Evolutionary conservation across 805 yeast genomes (phyloP).

Genomic region (Ogataea allantospora): DNA sequence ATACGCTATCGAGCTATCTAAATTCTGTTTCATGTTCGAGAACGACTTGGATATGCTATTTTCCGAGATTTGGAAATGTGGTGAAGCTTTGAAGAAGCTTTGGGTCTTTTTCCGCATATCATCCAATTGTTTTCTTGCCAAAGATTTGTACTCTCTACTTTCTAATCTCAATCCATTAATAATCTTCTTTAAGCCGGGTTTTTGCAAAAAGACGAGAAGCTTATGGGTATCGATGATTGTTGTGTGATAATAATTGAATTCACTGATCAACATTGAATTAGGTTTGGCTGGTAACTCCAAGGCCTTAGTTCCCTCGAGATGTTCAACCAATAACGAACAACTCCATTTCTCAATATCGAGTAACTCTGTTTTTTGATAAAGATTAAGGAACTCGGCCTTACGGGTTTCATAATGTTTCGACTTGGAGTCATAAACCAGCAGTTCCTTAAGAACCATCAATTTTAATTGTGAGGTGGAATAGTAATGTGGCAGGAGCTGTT

Average conservation of each 20-base stretch:
- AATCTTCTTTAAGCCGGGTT: background rate
- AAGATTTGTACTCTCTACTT: slow-evolving; percentile 17
- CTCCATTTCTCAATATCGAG: slow-evolving; percentile 40
- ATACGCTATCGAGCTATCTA: slow-evolving; percentile 16
- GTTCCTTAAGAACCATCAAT: slow-evolving; percentile 38
- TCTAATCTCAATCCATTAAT: slow-evolving; percentile 17
- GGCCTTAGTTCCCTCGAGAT: slow-evolving; percentile 6
- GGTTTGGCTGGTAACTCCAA: slow-evolving; percentile 17
- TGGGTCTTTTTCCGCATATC: slow-evolving; percentile 5
- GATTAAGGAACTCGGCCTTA: slow-evolving; percentile 13
- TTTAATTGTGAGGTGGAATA: slow-evolving; percentile 32
- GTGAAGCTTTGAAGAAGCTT: slow-evolving; percentile 27
- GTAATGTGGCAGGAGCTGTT: slow-evolving; percentile 21
- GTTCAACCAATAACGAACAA: slow-evolving; percentile 17
- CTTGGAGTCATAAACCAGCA: slow-evolving; percentile 36
- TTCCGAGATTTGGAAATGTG: slow-evolving; percentile 19
- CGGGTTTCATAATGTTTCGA: slow-evolving; percentile 28
- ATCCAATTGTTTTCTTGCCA: slow-evolving; percentile 13
- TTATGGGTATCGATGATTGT: slow-evolving; percentile 23
- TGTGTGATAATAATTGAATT: slow-evolving; percentile 25
- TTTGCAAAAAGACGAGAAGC: slow-evolving; percentile 17
- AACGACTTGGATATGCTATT: slow-evolving; percentile 13
- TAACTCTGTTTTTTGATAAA: slow-evolving; percentile 20
- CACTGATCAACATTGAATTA: slow-evolving; percentile 15
- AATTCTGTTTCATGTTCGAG: slow-evolving; percentile 12